Percentiles rank a stretch among this genome's conserved stretches.
These are phyloP conservation scores for Coemansia umbellata DNA, from an alignment of 192 early-diverging fungal genomes.

Conservation along the genomic window DNA sequence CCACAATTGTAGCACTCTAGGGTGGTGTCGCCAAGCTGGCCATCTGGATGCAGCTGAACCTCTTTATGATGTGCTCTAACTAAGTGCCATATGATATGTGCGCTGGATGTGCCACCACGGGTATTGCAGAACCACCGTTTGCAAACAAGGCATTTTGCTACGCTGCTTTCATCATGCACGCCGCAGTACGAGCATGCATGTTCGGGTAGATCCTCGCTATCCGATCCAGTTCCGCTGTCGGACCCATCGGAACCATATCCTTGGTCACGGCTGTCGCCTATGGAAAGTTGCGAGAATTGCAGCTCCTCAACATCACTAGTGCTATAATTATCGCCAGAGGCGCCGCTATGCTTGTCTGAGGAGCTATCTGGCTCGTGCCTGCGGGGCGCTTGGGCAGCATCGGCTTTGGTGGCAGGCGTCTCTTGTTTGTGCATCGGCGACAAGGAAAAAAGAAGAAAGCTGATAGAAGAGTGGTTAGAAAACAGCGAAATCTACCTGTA, in stretches of 20 bases:
- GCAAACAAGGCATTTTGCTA: slow-evolving; percentile 91
- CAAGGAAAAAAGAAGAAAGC: not conserved
- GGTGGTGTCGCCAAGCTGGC: slow-evolving; percentile 87
- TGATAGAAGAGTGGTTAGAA: too few relatives aligned
- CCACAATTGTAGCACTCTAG: slow-evolving; percentile 99
- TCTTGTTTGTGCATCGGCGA: not conserved
- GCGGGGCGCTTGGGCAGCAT: not conserved
- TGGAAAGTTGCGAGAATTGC: slow-evolving; percentile 30
- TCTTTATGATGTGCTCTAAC: slow-evolving; percentile 93
- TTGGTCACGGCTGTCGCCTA: not conserved
- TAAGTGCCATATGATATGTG: slow-evolving; percentile 94
- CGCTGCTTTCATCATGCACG: slow-evolving; percentile 79
- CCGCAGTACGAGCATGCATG: slow-evolving; percentile 95
- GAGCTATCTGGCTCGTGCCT: not conserved
- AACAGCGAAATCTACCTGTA: too few relatives aligned
- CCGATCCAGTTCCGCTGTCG: slow-evolving; percentile 38
- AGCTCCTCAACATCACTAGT: slow-evolving; percentile 22
- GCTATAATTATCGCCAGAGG: not conserved
- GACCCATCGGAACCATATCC: slow-evolving; percentile 24
- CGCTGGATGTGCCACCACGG: slow-evolving; percentile 81
- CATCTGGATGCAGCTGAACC: slow-evolving; percentile 88
- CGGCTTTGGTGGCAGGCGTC: not conserved
- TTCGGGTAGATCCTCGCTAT: slow-evolving; percentile 57
- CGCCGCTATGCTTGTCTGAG: not conserved
- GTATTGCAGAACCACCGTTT: slow-evolving; percentile 97